These are phyloP conservation scores for Lichtheimia ornata DNA, from an alignment of 371 early-diverging fungal species.

Conservation along the genomic window DNA sequence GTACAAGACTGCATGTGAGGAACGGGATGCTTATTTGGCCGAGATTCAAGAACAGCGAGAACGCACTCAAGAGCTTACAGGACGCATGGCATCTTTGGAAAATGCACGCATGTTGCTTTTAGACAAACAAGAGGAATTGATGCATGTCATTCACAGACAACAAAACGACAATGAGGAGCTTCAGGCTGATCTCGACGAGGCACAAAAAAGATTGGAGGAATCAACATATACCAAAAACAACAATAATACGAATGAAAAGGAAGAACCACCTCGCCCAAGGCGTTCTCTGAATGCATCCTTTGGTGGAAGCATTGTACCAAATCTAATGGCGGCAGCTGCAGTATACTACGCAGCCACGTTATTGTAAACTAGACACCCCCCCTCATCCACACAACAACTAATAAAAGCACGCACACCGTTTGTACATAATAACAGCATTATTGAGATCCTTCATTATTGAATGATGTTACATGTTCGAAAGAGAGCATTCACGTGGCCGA, in stretches of 20 bases:
- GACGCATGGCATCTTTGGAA: constrained; percentile 12
- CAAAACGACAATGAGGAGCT: background rate
- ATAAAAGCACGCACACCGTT: too few relatives aligned
- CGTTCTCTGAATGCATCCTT: too few relatives aligned
- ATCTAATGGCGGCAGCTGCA: too few relatives aligned
- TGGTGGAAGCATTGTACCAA: too few relatives aligned
- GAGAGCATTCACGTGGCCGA: too few relatives aligned
- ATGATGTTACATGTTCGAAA: too few relatives aligned
- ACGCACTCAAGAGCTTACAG: constrained; percentile 1
- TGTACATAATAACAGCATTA: too few relatives aligned
- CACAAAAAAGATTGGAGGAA: constrained; percentile 4
- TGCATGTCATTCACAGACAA: background rate
- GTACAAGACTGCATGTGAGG: background rate
- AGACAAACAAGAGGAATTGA: constrained; percentile 4
- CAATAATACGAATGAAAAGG: background rate
- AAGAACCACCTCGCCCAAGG: background rate
- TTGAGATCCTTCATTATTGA: too few relatives aligned
- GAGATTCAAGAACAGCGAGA: constrained; percentile 1
- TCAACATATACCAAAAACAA: background rate
- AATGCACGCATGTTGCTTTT: background rate
- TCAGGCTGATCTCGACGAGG: background rate
- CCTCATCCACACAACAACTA: too few relatives aligned
- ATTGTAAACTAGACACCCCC: too few relatives aligned
- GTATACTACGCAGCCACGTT: too few relatives aligned
- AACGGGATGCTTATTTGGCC: constrained; percentile 7